A percentile compares a stretch with the other conserved stretches of the same genome.
Conservation (phyloP, 2,329 filamentous ascomycete species). For the Acephala macrosclerotiorum region DNA sequence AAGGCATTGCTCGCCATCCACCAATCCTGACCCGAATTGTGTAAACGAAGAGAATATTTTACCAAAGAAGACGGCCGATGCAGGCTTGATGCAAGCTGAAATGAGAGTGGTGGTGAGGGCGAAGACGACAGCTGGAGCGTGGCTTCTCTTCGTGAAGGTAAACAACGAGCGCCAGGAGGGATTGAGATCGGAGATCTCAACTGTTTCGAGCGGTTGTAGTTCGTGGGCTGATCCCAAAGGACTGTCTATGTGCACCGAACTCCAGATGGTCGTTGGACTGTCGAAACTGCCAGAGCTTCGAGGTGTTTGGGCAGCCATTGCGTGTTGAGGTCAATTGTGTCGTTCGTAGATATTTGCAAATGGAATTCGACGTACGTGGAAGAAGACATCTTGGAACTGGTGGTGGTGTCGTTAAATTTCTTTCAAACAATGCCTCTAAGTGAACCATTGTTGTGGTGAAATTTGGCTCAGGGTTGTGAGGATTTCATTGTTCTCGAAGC, state of each 20-base stretch:
- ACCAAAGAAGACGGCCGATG: constrained; percentile 75
- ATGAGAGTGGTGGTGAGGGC: constrained; percentile 64
- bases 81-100: constrained; percentile 69
- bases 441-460: not conserved
- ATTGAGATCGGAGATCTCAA: constrained; percentile 16
- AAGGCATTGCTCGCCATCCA: constrained; percentile 59
- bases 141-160: constrained; percentile 70
- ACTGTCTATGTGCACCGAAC: not conserved
- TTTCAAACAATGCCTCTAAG: not conserved
- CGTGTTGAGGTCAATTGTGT: constrained; percentile 1
- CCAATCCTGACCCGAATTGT: constrained; percentile 64
- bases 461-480: not conserved
- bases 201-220: constrained; percentile 4
- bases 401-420: not conserved
- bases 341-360: not conserved
- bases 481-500: constrained; percentile 7
- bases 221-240: constrained; percentile 12
- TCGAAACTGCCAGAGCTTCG: constrained; percentile 20
- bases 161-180: constrained; percentile 60
- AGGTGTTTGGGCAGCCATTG: not conserved
- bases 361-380: not conserved
- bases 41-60: constrained; percentile 77
- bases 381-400: constrained; percentile 1
- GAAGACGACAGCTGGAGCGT: constrained; percentile 60
- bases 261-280: not conserved